A percentile compares a stretch with the other conserved stretches of the same genome.
Conservation (phyloP, 2,329 filamentous ascomycete genomes). For the Pseudocercospora fijiensis region DNA sequence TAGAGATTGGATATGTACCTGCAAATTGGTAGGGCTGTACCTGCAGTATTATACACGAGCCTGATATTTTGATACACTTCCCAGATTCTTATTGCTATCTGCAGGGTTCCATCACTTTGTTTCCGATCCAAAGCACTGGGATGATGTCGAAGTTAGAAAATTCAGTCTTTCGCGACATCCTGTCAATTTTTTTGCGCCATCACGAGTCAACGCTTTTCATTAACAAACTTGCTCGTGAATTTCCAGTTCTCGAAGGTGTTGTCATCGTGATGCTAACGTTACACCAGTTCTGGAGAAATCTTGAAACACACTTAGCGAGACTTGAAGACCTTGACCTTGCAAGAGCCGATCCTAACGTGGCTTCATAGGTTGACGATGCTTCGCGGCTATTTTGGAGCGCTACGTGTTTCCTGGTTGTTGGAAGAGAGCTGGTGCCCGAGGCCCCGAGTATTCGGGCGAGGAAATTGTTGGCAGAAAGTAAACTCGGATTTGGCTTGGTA, state of each 20-base stretch:
- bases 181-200: slow-evolving; percentile 6
- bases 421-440: background rate
- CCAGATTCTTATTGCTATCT: background rate
- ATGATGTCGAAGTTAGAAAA: slow-evolving; percentile 2
- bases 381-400: no score
- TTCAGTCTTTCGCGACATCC: slow-evolving; percentile 4
- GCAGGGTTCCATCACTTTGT: slow-evolving; percentile 1
- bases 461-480: no score
- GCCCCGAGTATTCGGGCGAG: background rate
- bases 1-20: background rate
- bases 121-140: slow-evolving; percentile 2
- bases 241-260: slow-evolving; percentile 4
- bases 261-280: background rate
- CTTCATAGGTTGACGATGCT: background rate
- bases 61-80: slow-evolving; percentile 1
- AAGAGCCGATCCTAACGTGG: background rate
- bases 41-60: background rate
- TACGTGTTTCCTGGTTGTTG: background rate
- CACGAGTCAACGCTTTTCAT: slow-evolving; percentile 8
- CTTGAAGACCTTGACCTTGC: background rate
- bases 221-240: background rate
- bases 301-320: background rate
- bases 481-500: no score
- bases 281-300: background rate
- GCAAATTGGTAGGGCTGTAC: background rate